A percentile compares a stretch with the other conserved stretches of the same genome.
phyloP scores from a whole-genome alignment of 768 basidiomycete genomes.

The Mycena alexandri region DNA sequence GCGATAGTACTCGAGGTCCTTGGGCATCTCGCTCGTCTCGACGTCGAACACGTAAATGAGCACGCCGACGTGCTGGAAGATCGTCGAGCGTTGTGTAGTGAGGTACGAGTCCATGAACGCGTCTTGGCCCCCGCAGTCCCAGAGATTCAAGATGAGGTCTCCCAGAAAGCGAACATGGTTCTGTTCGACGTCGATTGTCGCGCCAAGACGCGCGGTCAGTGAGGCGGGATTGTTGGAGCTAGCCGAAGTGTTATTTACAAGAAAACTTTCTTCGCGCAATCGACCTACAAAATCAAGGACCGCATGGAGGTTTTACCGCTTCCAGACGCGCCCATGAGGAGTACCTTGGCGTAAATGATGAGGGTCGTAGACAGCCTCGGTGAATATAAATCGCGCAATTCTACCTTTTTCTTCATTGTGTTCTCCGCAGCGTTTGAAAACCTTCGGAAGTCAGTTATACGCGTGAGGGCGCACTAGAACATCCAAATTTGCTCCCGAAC shows the following conservation, averaged over 20 bases:
- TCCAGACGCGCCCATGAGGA: slow-evolving; percentile 97
- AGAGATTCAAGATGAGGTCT: slow-evolving; percentile 94
- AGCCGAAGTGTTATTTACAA: slow-evolving; percentile 21
- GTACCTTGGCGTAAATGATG: slow-evolving; percentile 69
- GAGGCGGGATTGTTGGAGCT: slow-evolving; percentile 96
- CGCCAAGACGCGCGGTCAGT: slow-evolving; percentile 90
- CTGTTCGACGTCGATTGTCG: slow-evolving; percentile 98
- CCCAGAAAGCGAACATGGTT: slow-evolving; percentile 98
- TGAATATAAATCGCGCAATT: slow-evolving; percentile 26
- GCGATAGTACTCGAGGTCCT: slow-evolving; percentile 92
- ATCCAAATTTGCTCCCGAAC: background rate
- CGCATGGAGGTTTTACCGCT: slow-evolving; percentile 98
- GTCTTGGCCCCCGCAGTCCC: slow-evolving; percentile 99
- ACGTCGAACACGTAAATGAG: slow-evolving; percentile 99
- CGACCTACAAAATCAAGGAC: slow-evolving; percentile 94
- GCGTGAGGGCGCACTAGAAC: background rate
- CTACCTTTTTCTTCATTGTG: slow-evolving; percentile 75
- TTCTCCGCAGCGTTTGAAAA: background rate
- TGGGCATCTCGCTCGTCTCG: slow-evolving; percentile 84
- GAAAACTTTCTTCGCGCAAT: slow-evolving; percentile 7
- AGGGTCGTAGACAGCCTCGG: slow-evolving; percentile 6
- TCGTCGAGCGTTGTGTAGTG: slow-evolving; percentile 89
- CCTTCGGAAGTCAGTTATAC: background rate
- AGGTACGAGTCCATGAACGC: slow-evolving; percentile 98
- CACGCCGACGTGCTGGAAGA: slow-evolving; percentile 96